Evolutionary conservation across 352 stramenopile genomes (phyloP).

Genomic region (Blastocystis sp.): DNA sequence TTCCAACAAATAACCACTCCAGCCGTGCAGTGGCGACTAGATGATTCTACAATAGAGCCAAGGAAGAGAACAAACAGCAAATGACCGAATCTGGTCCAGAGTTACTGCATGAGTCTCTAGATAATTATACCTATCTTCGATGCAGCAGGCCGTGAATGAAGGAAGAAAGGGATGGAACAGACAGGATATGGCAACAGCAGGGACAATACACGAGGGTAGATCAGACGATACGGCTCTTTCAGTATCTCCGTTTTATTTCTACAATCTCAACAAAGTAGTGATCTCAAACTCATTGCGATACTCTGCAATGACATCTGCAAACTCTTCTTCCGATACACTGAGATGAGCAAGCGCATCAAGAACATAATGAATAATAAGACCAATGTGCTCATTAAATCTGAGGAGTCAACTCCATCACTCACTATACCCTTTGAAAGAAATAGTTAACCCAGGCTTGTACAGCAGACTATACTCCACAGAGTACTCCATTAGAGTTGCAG

Average conservation of each 20-base stretch:
- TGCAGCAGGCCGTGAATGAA: neutral
- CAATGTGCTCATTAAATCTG: conserved; percentile 32
- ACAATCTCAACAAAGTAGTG: neutral
- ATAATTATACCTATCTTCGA: neutral
- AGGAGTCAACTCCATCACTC: neutral
- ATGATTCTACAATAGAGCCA: neutral
- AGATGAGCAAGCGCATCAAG: neutral
- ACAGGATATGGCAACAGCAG: neutral
- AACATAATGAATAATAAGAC: neutral
- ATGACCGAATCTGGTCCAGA: neutral
- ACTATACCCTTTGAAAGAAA: neutral
- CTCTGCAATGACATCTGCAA: neutral
- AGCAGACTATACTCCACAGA: neutral
- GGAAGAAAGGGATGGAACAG: neutral
- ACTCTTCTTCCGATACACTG: neutral
- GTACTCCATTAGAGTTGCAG: conserved; percentile 20
- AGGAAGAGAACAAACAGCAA: neutral
- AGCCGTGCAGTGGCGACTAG: neutral
- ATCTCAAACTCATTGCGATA: neutral
- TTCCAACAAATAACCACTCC: conserved; percentile 29
- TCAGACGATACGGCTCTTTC: conserved; percentile 37
- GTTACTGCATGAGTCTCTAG: neutral
- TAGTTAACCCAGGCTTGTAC: neutral
- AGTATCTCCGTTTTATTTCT: neutral
- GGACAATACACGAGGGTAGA: neutral